Percentiles rank a stretch among this genome's conserved stretches.
These are phyloP conservation scores for Aphanomyces cochlioides DNA, from an alignment of 352 stramenopile species.

Conservation along the genomic window DNA sequence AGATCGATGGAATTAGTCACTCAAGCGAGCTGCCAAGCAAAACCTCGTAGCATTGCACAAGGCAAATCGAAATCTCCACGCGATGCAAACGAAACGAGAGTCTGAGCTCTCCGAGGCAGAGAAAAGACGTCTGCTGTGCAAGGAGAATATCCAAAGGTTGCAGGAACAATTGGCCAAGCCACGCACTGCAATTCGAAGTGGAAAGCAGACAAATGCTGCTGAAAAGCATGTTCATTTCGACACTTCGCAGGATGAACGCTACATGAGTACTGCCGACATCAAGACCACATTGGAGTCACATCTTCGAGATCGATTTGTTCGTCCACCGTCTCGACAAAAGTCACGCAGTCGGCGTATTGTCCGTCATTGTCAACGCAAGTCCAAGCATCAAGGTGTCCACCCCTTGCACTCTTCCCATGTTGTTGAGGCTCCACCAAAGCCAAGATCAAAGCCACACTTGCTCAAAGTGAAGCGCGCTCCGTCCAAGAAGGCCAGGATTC, in stretches of 20 bases:
- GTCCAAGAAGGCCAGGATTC: too few relatives aligned
- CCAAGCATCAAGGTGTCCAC: background rate
- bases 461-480: too few relatives aligned
- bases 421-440: too few relatives aligned
- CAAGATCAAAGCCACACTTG: too few relatives aligned
- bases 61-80: background rate
- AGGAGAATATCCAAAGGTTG: conserved; percentile 12
- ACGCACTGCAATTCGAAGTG: background rate
- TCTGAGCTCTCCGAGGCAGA: background rate
- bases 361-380: background rate
- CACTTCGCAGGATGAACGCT: background rate
- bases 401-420: too few relatives aligned
- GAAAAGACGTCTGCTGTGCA: conserved; percentile 5
- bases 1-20: background rate
- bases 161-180: background rate
- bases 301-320: background rate
- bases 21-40: background rate
- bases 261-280: background rate
- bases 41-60: background rate
- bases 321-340: background rate
- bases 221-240: conserved; percentile 12
- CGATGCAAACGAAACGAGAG: background rate
- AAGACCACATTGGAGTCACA: conserved; percentile 11
- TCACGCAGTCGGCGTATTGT: background rate
- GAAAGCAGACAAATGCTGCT: background rate